A percentile compares a stretch with the other conserved stretches of the same genome.
Evolutionary conservation across 768 basidiomycete species (phyloP).

Genomic region (Roridomyces roridus): DNA sequence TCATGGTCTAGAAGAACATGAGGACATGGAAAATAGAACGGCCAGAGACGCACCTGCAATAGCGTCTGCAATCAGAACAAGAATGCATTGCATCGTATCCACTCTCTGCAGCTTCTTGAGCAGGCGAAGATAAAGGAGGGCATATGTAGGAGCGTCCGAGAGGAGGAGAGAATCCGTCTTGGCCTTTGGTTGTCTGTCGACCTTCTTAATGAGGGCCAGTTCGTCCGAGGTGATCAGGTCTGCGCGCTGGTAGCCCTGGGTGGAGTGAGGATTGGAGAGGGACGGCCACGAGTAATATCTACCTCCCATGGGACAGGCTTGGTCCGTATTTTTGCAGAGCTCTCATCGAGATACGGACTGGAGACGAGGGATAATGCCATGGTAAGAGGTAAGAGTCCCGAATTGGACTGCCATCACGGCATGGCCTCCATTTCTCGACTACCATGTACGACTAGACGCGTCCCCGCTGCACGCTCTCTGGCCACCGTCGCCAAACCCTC

Average conservation of each 20-base stretch:
- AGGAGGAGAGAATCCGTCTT: slow-evolving; percentile 79
- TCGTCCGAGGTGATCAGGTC: slow-evolving; percentile 90
- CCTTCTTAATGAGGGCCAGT: slow-evolving; percentile 85
- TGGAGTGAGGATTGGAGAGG: slow-evolving; percentile 21
- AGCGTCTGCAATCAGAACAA: slow-evolving; percentile 89
- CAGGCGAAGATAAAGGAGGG: slow-evolving; percentile 86
- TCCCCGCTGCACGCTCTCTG: slow-evolving; percentile 19
- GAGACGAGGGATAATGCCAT: slow-evolving; percentile 84
- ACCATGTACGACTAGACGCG: slow-evolving; percentile 12
- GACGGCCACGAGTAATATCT: background rate
- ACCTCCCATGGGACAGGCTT: slow-evolving; percentile 99
- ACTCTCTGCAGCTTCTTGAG: slow-evolving; percentile 84
- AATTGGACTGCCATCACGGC: background rate
- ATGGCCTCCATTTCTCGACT: slow-evolving; percentile 3
- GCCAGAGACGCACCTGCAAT: slow-evolving; percentile 63
- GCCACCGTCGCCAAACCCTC: slow-evolving; percentile 26
- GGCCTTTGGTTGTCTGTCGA: slow-evolving; percentile 79
- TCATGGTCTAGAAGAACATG: slow-evolving; percentile 71
- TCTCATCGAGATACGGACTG: slow-evolving; percentile 86
- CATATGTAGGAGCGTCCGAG: slow-evolving; percentile 84
- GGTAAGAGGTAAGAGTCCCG: slow-evolving; percentile 15
- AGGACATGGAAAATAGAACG: background rate
- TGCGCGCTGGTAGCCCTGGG: slow-evolving; percentile 93
- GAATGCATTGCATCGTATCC: slow-evolving; percentile 87
- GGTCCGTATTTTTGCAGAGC: slow-evolving; percentile 83